Evolutionary conservation across 1,284 basidiomycete species (phyloP), one percentile per base, ranked within the genome.

Genomic region (Pseudozyma hubeiensis): DNA sequence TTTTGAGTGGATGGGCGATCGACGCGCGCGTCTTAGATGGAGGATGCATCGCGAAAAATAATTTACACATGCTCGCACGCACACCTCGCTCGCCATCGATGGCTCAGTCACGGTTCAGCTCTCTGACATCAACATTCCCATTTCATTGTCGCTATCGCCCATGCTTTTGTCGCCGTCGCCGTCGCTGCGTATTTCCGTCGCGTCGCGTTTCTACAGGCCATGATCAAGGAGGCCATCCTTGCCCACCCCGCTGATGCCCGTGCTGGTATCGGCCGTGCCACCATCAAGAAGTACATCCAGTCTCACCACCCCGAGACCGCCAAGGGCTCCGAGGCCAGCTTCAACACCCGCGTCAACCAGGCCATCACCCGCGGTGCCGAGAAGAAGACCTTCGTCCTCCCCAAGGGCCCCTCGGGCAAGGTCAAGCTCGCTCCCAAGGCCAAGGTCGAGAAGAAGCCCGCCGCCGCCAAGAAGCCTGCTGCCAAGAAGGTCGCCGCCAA

Each of bases 231-330:
- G 87, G 93, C 92, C 81, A 92, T 96, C 85, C 85, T 88, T 70
- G 88, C 87, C 56, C 87, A 91, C 85, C 88, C 89, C 30, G 91
- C 92, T 40, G 92, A 93, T 69, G 89, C 91, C 67, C 92, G 93
- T 74, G 84, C 85, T 68, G 94, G 94, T 85, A 92, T 95, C 75
- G 94, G 93, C 79, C 91, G 94, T 60, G 92, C 91, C 64, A 90
- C 91, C 82, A 93, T 97, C 87, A 96, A 96, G 89, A 95, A 93
- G 93, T 90, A 79, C 80, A 88, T 86, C 61, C 69, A 59, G 53
- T 68, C 72, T 17, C 77, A 74, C 73, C 61, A 74, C 59, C 73
- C 72, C 53, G 70, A 59, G 53, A 72, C 77, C 14, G 67, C 76
- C 65, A 73, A 76, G 58, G 58, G 62, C 62, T 69, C 77, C 53